phyloP scores from a whole-genome alignment of 148 eudicot species.

The Rheum nobile region DNA sequence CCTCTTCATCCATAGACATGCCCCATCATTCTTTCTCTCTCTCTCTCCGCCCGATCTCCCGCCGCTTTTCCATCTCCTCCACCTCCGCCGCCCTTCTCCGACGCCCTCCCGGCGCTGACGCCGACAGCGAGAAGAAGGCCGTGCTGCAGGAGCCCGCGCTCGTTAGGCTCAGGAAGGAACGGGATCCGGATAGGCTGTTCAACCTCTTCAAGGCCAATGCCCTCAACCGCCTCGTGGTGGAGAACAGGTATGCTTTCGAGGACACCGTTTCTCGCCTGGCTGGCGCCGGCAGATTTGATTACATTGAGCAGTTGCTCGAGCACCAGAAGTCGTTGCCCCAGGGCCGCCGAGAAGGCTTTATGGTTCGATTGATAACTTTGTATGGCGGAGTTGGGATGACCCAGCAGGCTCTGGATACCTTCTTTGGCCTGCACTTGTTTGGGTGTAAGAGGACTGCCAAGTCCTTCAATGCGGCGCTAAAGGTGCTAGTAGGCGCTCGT shows the following conservation, averaged over 20 bases:
- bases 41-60: conserved; percentile 3
- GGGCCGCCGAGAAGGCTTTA: conserved; percentile 73
- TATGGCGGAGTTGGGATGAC: conserved; percentile 79
- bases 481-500: conserved; percentile 40
- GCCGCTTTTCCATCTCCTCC: conserved; percentile 7
- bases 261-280: conserved; percentile 68
- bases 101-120: background rate
- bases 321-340: conserved; percentile 71
- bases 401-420: conserved; percentile 55
- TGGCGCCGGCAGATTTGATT: conserved; percentile 48
- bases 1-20: background rate
- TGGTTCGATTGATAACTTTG: conserved; percentile 68
- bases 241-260: conserved; percentile 61
- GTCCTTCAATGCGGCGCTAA: conserved; percentile 64
- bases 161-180: conserved; percentile 50
- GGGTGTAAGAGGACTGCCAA: conserved; percentile 65
- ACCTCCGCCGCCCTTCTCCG: conserved; percentile 2
- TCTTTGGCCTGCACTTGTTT: conserved; percentile 54
- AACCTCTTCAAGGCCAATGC: conserved; percentile 56
- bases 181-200: conserved; percentile 65
- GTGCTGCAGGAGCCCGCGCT: conserved; percentile 46
- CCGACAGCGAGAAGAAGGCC: background rate
- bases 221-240: conserved; percentile 45
- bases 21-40: conserved; percentile 3
- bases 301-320: conserved; percentile 62